phyloP scores from a whole-genome alignment of 83 land plant species.

The Larix sibirica region DNA sequence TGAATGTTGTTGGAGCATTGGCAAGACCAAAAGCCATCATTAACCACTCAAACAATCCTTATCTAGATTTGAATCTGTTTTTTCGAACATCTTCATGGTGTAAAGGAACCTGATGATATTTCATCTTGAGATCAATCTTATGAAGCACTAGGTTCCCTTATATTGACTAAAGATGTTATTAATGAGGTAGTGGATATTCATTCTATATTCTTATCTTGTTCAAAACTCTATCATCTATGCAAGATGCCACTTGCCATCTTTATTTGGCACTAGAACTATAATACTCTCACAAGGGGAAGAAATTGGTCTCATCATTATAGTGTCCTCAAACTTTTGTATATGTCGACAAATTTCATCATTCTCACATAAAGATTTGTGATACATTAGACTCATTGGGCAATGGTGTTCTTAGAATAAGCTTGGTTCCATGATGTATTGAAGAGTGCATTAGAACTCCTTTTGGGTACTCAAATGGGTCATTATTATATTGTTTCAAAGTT shows the following conservation, averaged over 20 bases:
- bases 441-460: no score
- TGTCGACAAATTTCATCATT: neutral
- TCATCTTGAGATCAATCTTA: neutral
- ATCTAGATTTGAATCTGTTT: neutral
- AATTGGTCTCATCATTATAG: neutral
- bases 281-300: neutral
- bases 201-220: neutral
- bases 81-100: neutral
- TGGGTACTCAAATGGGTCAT: no score
- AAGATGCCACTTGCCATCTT: neutral
- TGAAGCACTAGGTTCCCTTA: neutral
- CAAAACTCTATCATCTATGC: neutral
- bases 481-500: no score
- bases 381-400: neutral
- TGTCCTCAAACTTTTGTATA: neutral
- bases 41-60: neutral
- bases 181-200: neutral
- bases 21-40: no score
- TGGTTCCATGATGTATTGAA: no score
- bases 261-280: neutral
- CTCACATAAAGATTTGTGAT: neutral
- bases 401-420: no score
- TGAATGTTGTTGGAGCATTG: no score
- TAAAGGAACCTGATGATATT: neutral
- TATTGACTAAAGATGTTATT: neutral